phyloP scores from a whole-genome alignment of 2,329 filamentous ascomycete species.

The Sclerotinia sclerotiorum region DNA sequence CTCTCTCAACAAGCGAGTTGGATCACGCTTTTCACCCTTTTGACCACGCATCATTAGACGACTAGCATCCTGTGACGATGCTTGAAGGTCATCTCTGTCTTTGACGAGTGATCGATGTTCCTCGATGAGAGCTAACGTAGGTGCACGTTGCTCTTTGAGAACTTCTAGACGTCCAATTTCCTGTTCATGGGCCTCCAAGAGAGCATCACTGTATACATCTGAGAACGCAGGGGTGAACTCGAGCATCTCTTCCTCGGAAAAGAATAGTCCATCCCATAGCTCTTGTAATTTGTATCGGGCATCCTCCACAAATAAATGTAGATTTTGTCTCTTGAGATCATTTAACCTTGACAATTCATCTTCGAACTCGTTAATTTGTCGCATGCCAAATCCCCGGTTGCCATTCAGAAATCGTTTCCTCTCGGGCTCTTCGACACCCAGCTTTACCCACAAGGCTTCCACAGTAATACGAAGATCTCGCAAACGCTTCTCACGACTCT shows the following conservation, averaged over 20 bases:
- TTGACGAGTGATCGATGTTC: constrained; percentile 78
- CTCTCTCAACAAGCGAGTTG: constrained; percentile 87
- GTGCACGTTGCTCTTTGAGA: constrained; percentile 82
- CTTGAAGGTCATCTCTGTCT: constrained; percentile 83
- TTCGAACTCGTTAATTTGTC: constrained; percentile 94
- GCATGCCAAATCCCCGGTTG: constrained; percentile 86
- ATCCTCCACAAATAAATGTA: constrained; percentile 95
- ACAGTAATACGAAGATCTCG: constrained; percentile 74
- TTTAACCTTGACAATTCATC: constrained; percentile 84
- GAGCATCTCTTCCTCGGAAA: constrained; percentile 97
- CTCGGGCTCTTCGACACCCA: constrained; percentile 79
- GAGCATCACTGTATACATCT: constrained; percentile 93
- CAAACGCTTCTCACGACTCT: constrained; percentile 70
- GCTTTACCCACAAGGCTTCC: constrained; percentile 84
- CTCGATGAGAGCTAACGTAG: constrained; percentile 79
- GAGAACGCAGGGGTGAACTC: constrained; percentile 97
- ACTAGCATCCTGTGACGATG: constrained; percentile 92
- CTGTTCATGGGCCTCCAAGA: constrained; percentile 90
- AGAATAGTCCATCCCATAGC: constrained; percentile 91
- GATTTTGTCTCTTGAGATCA: constrained; percentile 90
- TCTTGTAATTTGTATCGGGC: constrained; percentile 87
- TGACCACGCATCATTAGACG: constrained; percentile 86
- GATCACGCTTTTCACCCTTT: constrained; percentile 92
- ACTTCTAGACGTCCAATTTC: constrained; percentile 82
- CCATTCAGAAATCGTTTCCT: constrained; percentile 80